A percentile compares a stretch with the other conserved stretches of the same genome.
Evolutionary conservation across 495 filamentous ascomycete species (phyloP).

Genomic region (Aspergillus bridgeri): DNA sequence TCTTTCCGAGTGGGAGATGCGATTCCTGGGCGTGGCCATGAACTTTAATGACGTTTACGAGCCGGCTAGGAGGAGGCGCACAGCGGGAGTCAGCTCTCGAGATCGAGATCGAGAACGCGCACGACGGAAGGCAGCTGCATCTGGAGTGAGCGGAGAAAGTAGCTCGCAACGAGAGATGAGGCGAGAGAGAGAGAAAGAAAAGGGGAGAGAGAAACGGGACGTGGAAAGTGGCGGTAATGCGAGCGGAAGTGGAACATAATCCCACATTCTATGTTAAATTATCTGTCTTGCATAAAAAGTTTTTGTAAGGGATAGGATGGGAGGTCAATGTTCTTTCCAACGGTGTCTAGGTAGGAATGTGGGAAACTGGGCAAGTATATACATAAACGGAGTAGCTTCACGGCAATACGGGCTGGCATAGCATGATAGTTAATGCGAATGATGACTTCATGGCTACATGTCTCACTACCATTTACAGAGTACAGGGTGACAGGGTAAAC

Average conservation of each 20-base stretch:
- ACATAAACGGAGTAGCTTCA: too few relatives aligned
- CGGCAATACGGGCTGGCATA: background rate
- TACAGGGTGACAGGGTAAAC: too few relatives aligned
- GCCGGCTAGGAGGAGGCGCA: slow-evolving; percentile 58
- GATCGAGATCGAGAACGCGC: slow-evolving; percentile 42
- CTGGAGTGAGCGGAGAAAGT: slow-evolving; percentile 17
- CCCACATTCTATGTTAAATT: background rate
- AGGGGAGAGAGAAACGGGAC: background rate
- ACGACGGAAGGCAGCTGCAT: slow-evolving; percentile 26
- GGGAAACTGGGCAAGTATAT: background rate
- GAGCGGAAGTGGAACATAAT: background rate
- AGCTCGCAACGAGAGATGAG: slow-evolving; percentile 18
- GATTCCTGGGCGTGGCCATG: slow-evolving; percentile 93
- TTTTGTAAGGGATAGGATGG: background rate
- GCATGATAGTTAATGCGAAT: slow-evolving; percentile 7
- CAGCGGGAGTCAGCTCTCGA: slow-evolving; percentile 22
- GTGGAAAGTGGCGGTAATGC: background rate
- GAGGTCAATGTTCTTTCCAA: background rate
- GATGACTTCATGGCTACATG: slow-evolving; percentile 2
- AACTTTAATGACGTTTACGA: slow-evolving; percentile 98
- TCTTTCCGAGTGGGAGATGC: slow-evolving; percentile 93
- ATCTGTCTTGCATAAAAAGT: background rate
- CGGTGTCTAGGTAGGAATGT: background rate
- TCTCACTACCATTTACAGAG: too few relatives aligned
- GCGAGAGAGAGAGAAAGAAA: slow-evolving; percentile 20